These are phyloP conservation scores for Zasmidium cellare DNA, from an alignment of 2,329 filamentous ascomycete genomes.

Conservation along the genomic window DNA sequence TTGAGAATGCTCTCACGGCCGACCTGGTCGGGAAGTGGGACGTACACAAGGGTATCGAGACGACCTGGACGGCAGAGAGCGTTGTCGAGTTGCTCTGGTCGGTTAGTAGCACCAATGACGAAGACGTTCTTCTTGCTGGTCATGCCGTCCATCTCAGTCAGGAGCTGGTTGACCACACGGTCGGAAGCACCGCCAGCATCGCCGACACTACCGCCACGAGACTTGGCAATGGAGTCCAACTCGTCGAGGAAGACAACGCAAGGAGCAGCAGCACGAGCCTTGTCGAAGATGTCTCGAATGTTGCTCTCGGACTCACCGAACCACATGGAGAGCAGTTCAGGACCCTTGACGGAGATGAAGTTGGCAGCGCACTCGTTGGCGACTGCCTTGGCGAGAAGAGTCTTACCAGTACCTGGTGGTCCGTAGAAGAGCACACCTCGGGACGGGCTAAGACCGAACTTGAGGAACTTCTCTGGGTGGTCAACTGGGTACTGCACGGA, in stretches of 20 bases:
- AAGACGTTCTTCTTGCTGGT: slow-evolving; percentile 99
- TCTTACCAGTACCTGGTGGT: slow-evolving; percentile 99
- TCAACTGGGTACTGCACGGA: slow-evolving; percentile 98
- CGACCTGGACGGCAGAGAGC: slow-evolving; percentile 96
- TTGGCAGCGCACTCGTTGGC: slow-evolving; percentile 99
- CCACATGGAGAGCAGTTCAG: slow-evolving; percentile 99
- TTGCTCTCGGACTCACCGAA: slow-evolving; percentile 99
- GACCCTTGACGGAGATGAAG: slow-evolving; percentile 99
- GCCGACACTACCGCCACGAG: slow-evolving; percentile 91
- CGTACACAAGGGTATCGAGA: slow-evolving; percentile 98
- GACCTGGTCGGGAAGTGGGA: slow-evolving; percentile 88
- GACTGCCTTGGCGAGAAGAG: slow-evolving; percentile 97
- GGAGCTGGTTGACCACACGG: slow-evolving; percentile 98
- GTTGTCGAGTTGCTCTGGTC: slow-evolving; percentile 97
- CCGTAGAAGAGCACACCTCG: slow-evolving; percentile 99
- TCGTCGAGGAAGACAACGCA: slow-evolving; percentile 99
- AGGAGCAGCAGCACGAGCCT: slow-evolving; percentile 94
- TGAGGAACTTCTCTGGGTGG: slow-evolving; percentile 99
- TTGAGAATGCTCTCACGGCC: slow-evolving; percentile 88
- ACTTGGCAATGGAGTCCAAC: slow-evolving; percentile 98
- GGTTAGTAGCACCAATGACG: slow-evolving; percentile 97
- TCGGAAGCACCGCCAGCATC: slow-evolving; percentile 98
- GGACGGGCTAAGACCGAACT: slow-evolving; percentile 96
- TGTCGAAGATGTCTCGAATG: slow-evolving; percentile 99
- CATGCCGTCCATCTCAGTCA: slow-evolving; percentile 99